Percentiles rank a stretch among this genome's conserved stretches.
Conservation (phyloP, 202 grass and related monocot genomes). For the Zizania palustris region DNA sequence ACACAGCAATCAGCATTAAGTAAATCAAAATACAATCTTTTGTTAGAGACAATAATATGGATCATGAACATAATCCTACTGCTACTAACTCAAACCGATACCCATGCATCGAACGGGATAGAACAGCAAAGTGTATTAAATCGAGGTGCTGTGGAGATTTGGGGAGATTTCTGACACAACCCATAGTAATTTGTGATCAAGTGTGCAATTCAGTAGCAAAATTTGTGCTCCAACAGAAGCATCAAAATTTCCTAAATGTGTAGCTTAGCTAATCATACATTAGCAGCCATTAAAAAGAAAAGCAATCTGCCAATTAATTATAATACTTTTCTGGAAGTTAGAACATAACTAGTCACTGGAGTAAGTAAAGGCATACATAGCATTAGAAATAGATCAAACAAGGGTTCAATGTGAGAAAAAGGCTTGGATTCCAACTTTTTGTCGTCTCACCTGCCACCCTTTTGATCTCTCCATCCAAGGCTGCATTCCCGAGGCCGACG, state of each 20-base stretch:
- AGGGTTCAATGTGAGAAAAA: background rate
- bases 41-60: background rate
- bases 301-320: background rate
- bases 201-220: background rate
- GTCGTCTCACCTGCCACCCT: conserved; percentile 71
- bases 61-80: background rate
- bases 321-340: background rate
- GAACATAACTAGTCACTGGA: background rate
- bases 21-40: background rate
- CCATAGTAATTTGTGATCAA: background rate
- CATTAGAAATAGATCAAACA: background rate
- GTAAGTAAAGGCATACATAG: background rate
- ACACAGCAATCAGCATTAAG: conserved; percentile 6
- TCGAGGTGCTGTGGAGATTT: background rate
- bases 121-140: background rate
- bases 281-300: background rate
- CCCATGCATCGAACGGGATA: background rate
- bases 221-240: background rate
- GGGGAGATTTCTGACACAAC: background rate
- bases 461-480: conserved; percentile 60
- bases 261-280: background rate
- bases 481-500: conserved; percentile 45
- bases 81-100: background rate
- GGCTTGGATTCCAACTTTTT: background rate
- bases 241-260: background rate